These are phyloP conservation scores for Sicyos edulis DNA, from an alignment of 306 rosid species.

Conservation along the genomic window DNA sequence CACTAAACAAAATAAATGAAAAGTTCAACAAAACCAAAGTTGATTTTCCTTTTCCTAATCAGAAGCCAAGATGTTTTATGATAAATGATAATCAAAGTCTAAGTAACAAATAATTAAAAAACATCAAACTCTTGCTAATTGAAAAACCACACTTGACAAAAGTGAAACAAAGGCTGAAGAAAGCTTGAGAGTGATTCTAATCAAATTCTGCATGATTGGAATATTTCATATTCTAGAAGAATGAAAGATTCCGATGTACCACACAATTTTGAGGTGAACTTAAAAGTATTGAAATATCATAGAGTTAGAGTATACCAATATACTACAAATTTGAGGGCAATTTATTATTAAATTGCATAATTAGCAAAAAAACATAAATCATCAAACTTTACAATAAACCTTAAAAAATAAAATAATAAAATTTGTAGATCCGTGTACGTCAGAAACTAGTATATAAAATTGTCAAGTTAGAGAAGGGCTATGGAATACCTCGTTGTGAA, in stretches of 20 bases:
- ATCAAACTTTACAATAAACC: neutral
- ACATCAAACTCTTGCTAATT: slow-evolving; percentile 8
- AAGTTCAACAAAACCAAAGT: neutral
- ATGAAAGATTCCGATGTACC: neutral
- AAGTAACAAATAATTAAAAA: neutral
- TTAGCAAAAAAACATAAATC: too few species aligned
- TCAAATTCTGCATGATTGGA: neutral
- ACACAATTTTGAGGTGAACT: slow-evolving; percentile 8
- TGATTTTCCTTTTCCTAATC: neutral
- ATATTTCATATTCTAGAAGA: neutral
- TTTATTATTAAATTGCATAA: too few species aligned
- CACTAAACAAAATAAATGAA: slow-evolving; percentile 41
- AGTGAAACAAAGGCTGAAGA: neutral
- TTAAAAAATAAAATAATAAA: neutral
- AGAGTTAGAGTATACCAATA: neutral
- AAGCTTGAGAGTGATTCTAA: neutral
- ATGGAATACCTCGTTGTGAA: slow-evolving; percentile 69
- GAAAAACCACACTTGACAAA: neutral
- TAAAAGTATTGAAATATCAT: neutral
- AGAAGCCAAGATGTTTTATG: neutral
- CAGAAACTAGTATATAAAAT: neutral
- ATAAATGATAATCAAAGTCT: neutral
- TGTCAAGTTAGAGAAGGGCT: neutral
- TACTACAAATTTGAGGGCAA: neutral
- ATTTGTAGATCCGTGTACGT: neutral